Percentiles rank a stretch among this genome's conserved stretches.
Evolutionary conservation across 441 rosid species (phyloP).

Genomic region (Eruca vesicaria): DNA sequence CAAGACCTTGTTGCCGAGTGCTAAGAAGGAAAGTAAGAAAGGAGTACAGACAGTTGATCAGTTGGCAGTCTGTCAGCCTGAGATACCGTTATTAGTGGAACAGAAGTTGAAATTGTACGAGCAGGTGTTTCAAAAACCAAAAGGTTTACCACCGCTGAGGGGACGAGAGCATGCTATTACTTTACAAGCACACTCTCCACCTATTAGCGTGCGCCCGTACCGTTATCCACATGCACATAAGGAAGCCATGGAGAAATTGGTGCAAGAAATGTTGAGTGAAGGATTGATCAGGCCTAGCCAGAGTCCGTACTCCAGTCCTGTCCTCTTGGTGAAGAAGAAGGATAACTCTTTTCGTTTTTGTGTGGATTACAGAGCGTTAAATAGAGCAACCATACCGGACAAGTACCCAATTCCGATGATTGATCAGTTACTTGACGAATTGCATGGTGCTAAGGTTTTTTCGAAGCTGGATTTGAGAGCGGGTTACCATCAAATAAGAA

Average conservation of each 20-base stretch:
- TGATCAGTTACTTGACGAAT: background rate
- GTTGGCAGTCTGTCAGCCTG: too few species aligned
- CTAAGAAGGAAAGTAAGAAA: too few species aligned
- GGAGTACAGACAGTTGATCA: too few species aligned
- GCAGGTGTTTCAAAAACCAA: too few species aligned
- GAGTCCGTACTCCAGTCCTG: background rate
- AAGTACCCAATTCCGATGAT: background rate
- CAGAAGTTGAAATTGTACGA: too few species aligned
- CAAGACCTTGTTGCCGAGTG: too few species aligned
- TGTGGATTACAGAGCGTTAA: background rate
- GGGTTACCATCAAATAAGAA: background rate
- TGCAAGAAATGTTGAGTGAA: background rate
- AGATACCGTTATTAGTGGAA: too few species aligned
- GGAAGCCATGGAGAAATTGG: background rate
- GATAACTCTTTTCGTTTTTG: background rate
- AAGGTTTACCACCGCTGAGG: too few species aligned
- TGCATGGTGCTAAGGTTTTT: background rate
- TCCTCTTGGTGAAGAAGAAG: background rate
- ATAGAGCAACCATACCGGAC: background rate
- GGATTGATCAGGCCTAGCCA: background rate
- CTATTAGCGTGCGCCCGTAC: background rate
- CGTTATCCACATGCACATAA: background rate
- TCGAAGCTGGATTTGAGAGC: background rate
- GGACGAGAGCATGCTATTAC: too few species aligned
- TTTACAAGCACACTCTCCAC: too few species aligned